Percentiles rank a stretch among this genome's conserved stretches.
These are phyloP conservation scores for Ceratocystis cubensis DNA, from an alignment of 2,329 filamentous ascomycete species.

Conservation along the genomic window DNA sequence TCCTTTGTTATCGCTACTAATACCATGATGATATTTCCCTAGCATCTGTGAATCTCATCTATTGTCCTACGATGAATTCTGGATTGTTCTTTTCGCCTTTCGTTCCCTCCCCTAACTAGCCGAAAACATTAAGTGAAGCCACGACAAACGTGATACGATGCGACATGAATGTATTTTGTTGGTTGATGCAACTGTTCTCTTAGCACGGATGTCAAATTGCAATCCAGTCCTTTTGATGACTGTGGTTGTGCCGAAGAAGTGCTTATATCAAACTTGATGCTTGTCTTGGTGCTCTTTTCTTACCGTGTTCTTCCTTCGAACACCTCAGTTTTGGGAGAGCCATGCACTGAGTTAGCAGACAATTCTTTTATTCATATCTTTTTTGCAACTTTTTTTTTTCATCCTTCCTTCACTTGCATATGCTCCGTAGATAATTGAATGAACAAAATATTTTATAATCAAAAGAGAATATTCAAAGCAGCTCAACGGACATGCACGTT, in stretches of 20 bases:
- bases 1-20: slow-evolving; percentile 21
- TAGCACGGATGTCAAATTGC: slow-evolving; percentile 99
- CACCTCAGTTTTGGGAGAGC: not conserved
- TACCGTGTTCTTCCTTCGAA: not conserved
- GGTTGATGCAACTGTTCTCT: slow-evolving; percentile 12
- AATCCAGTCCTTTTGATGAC: slow-evolving; percentile 71
- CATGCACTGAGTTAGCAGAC: slow-evolving; percentile 11
- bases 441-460: not conserved
- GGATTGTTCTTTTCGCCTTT: not conserved
- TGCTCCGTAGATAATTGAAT: not conserved
- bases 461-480: not conserved
- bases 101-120: not conserved
- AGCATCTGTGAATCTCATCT: not conserved
- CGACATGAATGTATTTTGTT: not conserved
- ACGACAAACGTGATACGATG: not conserved
- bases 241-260: slow-evolving; percentile 98
- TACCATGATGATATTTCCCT: slow-evolving; percentile 16
- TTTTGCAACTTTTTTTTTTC: too few species aligned
- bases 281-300: slow-evolving; percentile 2
- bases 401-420: too few species aligned
- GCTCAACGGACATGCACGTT: too few species aligned
- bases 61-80: too few species aligned
- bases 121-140: not conserved
- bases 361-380: not conserved
- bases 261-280: slow-evolving; percentile 55